Base-by-base conservation (phyloP, 2,329 filamentous ascomycete genomes). In the Alternaria angustiovoidea region DNA sequence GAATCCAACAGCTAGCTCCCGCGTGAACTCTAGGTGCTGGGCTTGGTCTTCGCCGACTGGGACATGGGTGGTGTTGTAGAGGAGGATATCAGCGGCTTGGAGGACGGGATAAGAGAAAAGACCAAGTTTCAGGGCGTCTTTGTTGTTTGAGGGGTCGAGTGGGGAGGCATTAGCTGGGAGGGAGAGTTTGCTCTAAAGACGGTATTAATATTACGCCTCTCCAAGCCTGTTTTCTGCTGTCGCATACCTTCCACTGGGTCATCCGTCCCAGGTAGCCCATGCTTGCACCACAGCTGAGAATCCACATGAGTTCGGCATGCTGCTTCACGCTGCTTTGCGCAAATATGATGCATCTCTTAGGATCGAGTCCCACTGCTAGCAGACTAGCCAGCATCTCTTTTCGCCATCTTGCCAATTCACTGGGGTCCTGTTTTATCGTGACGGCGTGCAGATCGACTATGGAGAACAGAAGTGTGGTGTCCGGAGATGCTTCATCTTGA, bases 251-350 rank as follows among this genome's bases (percentile, higher is more conserved):
- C 94, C 95, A 99, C 79, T 98, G 95, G 28, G 95, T 98, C 95
- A 99, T 99, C n/a, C 95, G 86, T 9, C 91, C 91, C n/a, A 99
- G 82, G 79, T 97, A 96, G 39, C 95, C 95, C 79, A 95, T 93
- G 5, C 92, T 94, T 24, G 95, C 92, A 53, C 91, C 91, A 67
- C 94, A 97, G 74, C 92, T 94, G 63, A 99, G 81, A 73, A 98
- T 93, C 95, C 95, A 99, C 91, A 97, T 96, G 64, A 99, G 85
- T 79, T 98, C 94, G 4, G 91, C 83, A 80, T 98, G 95, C 47
- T 89, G 89, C 18, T 88, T 84, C 2, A 94, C 91, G 54, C 87
- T 84, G 56, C 89, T 92, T 79, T 97, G 94, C 72, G 90, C 89
- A 77, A 98, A 99, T 16, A 99, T 82, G 6, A 86, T 89, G 61